phyloP scores from a whole-genome alignment of 1,139 yeast genomes.

The Hansenula anomala region DNA sequence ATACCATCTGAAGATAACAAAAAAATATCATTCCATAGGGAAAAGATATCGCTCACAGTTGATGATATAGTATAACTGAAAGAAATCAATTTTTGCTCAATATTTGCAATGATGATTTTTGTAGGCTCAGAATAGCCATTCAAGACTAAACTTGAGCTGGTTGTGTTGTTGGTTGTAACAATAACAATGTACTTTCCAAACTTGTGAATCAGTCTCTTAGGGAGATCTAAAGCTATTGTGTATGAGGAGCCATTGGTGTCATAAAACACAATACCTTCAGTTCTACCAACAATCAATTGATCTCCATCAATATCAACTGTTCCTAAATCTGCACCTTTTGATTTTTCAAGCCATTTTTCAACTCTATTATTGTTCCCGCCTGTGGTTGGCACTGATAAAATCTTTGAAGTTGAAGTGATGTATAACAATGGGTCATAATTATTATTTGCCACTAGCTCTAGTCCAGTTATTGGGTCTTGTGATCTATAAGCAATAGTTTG shows the following conservation, averaged over 20 bases:
- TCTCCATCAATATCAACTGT: conserved; percentile 44
- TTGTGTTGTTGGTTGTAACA: conserved; percentile 24
- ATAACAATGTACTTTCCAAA: conserved; percentile 35
- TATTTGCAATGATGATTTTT: conserved; percentile 61
- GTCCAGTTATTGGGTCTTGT: conserved; percentile 76
- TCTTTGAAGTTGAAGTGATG: conserved; percentile 51
- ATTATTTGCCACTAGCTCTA: conserved; percentile 46
- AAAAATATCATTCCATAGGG: conserved; percentile 51
- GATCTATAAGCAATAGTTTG: conserved; percentile 75
- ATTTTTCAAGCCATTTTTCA: conserved; percentile 54
- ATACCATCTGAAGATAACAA: conserved; percentile 74
- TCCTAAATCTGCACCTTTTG: conserved; percentile 65
- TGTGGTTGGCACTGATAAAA: conserved; percentile 70
- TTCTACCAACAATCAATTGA: conserved; percentile 26
- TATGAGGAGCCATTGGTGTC: conserved; percentile 47
- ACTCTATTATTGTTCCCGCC: conserved; percentile 76
- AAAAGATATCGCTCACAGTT: conserved; percentile 51
- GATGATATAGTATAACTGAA: conserved; percentile 66
- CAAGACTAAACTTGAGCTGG: conserved; percentile 21
- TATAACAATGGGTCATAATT: conserved; percentile 22
- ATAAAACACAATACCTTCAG: conserved; percentile 29
- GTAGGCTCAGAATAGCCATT: conserved; percentile 32
- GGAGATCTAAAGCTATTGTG: conserved; percentile 52
- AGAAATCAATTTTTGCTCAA: conserved; percentile 63
- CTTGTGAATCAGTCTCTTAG: conserved; percentile 48